Conservation (phyloP, 805 yeast genomes). For the Myxozyma udenii region DNA sequence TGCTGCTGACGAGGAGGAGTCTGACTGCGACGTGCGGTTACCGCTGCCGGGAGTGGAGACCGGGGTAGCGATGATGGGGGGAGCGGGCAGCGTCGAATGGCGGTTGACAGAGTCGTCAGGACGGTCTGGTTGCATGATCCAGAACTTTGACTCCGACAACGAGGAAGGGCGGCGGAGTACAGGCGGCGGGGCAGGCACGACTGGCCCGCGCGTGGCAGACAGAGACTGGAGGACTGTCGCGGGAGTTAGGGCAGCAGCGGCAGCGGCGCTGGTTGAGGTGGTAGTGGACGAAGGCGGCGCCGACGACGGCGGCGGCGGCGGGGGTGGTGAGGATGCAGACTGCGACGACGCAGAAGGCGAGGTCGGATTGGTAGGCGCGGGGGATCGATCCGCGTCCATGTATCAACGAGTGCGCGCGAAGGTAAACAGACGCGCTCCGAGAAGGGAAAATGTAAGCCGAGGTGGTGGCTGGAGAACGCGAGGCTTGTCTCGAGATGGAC, state of each 20-base stretch:
- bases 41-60: neutral
- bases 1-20: no score
- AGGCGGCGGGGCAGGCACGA: slow-evolving; percentile 14
- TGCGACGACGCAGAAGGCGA: neutral
- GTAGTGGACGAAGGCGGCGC: neutral
- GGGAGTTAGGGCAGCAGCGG: no score
- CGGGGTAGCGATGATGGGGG: neutral
- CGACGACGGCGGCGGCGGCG: neutral
- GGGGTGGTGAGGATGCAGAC: neutral
- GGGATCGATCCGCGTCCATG: neutral
- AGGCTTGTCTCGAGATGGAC: no score
- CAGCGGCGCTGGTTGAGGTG: neutral
- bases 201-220: slow-evolving; percentile 12
- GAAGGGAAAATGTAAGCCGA: no score
- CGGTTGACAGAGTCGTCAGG: neutral
- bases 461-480: no score
- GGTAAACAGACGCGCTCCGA: no score
- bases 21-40: no score
- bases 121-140: neutral
- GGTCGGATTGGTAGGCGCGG: neutral
- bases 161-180: neutral
- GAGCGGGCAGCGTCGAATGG: slow-evolving; percentile 2
- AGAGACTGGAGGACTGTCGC: no score
- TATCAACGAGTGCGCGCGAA: no score
- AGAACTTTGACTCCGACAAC: neutral